Evolutionary conservation across 148 eudicot genomes (phyloP).

Genomic region (Cornus controversa): DNA sequence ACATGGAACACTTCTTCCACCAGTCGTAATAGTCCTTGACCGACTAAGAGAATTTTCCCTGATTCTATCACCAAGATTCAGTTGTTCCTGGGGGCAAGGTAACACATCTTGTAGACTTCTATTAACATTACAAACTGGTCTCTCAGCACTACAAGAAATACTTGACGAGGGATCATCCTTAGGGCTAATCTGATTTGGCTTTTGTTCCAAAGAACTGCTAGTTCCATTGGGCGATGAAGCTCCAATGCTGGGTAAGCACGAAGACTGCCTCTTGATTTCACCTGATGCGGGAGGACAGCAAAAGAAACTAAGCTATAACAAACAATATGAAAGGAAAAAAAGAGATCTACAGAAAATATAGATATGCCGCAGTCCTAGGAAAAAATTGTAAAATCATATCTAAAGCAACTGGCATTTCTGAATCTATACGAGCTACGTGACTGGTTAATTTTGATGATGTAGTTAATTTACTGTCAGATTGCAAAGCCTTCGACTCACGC

Average conservation of each 20-base stretch:
- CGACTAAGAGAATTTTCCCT: constrained; percentile 33
- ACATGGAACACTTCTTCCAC: constrained; percentile 21
- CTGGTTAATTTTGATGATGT: constrained; percentile 39
- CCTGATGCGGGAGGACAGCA: constrained; percentile 30
- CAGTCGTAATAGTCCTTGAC: constrained; percentile 29
- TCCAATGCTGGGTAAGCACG: constrained; percentile 34
- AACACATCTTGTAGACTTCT: constrained; percentile 36
- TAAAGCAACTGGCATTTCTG: constrained; percentile 33
- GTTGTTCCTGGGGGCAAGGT: constrained; percentile 27
- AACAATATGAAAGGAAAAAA: constrained; percentile 12
- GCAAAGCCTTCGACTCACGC: constrained; percentile 44
- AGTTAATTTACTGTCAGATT: constrained; percentile 41
- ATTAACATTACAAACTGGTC: constrained; percentile 27
- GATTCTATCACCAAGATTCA: constrained; percentile 44
- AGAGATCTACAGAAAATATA: constrained; percentile 1
- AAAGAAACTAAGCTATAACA: neutral
- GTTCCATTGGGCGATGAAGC: constrained; percentile 38
- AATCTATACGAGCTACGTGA: constrained; percentile 32
- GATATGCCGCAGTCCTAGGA: neutral
- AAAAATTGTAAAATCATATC: constrained; percentile 29
- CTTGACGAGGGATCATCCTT: constrained; percentile 31
- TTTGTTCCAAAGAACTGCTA: constrained; percentile 40
- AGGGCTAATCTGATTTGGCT: constrained; percentile 25
- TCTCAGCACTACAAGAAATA: constrained; percentile 35
- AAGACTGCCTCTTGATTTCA: constrained; percentile 51